Conservation (phyloP, 192 early-diverging fungal genomes). For the Linnemannia hyalina region DNA sequence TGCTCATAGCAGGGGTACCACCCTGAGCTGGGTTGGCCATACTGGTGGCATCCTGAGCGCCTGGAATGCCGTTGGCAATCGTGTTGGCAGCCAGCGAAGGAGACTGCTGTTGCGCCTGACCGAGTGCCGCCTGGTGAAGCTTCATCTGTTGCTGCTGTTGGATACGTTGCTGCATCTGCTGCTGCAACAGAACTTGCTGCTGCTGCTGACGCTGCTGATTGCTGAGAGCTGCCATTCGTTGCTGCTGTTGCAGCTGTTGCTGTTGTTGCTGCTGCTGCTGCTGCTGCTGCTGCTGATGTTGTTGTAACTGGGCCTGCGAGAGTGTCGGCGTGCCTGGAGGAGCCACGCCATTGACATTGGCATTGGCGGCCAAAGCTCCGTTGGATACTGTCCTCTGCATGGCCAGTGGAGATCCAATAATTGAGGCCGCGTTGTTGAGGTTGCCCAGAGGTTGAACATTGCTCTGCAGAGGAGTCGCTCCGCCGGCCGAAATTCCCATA, state of each 20-base stretch:
- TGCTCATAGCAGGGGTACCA: neutral
- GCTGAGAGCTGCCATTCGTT: neutral
- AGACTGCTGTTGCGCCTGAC: conserved; percentile 24
- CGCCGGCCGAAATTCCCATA: conserved; percentile 36
- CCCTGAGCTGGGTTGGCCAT: neutral
- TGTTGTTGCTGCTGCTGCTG: conserved; percentile 24
- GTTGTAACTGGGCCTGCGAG: conserved; percentile 43
- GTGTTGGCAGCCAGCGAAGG: conserved; percentile 31
- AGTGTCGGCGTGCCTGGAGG: conserved; percentile 38
- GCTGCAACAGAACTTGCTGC: conserved; percentile 23
- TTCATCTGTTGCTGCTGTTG: conserved; percentile 15
- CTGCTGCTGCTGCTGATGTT: conserved; percentile 26
- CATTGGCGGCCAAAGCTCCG: conserved; percentile 2
- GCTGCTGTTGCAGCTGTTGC: conserved; percentile 12
- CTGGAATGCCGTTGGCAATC: conserved; percentile 13
- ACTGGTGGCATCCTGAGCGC: conserved; percentile 4
- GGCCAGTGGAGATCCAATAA: conserved; percentile 39
- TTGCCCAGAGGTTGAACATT: conserved; percentile 8
- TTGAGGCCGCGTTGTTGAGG: conserved; percentile 19
- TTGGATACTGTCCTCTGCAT: conserved; percentile 49
- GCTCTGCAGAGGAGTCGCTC: conserved; percentile 15
- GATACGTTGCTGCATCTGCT: conserved; percentile 13
- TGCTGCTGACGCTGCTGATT: conserved; percentile 16
- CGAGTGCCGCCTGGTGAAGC: conserved; percentile 23
- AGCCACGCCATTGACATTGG: conserved; percentile 7